phyloP scores from a whole-genome alignment of 306 rosid genomes.

The Rosa persica region DNA sequence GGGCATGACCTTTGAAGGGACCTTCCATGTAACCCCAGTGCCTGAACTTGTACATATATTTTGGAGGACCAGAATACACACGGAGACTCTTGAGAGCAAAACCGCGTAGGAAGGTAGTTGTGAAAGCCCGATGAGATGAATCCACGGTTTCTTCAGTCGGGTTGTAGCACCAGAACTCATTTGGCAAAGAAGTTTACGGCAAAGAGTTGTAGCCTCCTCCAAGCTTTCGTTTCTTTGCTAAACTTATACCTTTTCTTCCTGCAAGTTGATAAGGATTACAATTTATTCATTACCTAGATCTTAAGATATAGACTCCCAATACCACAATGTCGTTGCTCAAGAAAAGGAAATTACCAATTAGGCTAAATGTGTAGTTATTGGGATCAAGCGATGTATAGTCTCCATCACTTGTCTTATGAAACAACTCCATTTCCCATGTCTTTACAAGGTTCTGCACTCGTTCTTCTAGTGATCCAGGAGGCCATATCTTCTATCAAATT shows the following conservation, averaged over 20 bases:
- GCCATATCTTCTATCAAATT: slow-evolving; percentile 48
- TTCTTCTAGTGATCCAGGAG: slow-evolving; percentile 60
- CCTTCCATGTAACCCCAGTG: too few relatives aligned
- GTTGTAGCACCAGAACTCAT: slow-evolving; percentile 41
- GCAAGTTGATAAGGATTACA: background rate
- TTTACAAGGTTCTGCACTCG: slow-evolving; percentile 54
- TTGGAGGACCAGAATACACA: too few relatives aligned
- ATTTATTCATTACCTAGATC: background rate
- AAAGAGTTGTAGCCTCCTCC: slow-evolving; percentile 65
- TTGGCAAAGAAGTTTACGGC: slow-evolving; percentile 58
- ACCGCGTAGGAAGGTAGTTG: too few relatives aligned
- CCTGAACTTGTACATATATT: too few relatives aligned
- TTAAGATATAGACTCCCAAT: background rate
- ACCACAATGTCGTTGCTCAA: background rate
- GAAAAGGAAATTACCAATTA: slow-evolving; percentile 42
- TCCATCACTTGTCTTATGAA: slow-evolving; percentile 34
- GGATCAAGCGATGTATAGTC: slow-evolving; percentile 52
- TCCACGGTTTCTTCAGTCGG: slow-evolving; percentile 48
- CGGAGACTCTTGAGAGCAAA: too few relatives aligned
- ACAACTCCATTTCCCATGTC: slow-evolving; percentile 66
- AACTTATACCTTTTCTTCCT: slow-evolving; percentile 40
- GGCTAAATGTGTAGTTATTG: slow-evolving; percentile 39
- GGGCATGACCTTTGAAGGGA: too few relatives aligned
- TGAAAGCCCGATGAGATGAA: slow-evolving; percentile 45
- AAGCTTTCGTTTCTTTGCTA: slow-evolving; percentile 47